Evolutionary conservation across 495 filamentous ascomycete genomes (phyloP).

Genomic region (Xylaria venustula): DNA sequence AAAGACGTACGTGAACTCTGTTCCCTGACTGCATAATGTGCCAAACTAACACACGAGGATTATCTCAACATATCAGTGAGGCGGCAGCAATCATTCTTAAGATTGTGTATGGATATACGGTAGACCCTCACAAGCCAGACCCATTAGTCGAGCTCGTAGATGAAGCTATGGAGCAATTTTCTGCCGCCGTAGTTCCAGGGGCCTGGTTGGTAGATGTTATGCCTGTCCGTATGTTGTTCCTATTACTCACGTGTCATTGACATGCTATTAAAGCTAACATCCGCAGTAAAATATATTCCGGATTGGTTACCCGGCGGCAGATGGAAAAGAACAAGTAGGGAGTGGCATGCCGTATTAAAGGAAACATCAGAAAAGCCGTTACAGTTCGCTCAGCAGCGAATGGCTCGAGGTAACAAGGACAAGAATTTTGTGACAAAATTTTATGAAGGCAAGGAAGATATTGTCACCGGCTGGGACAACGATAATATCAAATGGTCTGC

Average conservation of each 20-base stretch:
- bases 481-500: slow-evolving; percentile 37
- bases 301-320: slow-evolving; percentile 46
- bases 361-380: slow-evolving; percentile 34
- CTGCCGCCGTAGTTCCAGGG: slow-evolving; percentile 28
- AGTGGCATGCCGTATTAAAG: slow-evolving; percentile 19
- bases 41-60: neutral
- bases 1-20: slow-evolving; percentile 22
- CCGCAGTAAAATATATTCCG: slow-evolving; percentile 35
- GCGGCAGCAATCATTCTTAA: slow-evolving; percentile 45
- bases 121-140: slow-evolving; percentile 36
- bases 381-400: slow-evolving; percentile 38
- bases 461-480: slow-evolving; percentile 19
- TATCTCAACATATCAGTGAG: slow-evolving; percentile 31
- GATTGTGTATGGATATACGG: slow-evolving; percentile 45
- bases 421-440: slow-evolving; percentile 36
- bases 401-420: slow-evolving; percentile 21
- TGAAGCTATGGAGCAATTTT: slow-evolving; percentile 35
- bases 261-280: neutral
- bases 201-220: slow-evolving; percentile 44
- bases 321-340: slow-evolving; percentile 36
- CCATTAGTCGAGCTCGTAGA: slow-evolving; percentile 40
- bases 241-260: neutral
- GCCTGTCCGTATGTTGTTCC: slow-evolving; percentile 20
- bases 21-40: neutral
- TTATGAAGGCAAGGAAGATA: slow-evolving; percentile 22